Evolutionary conservation across 2,329 filamentous ascomycete genomes (phyloP).

Genomic region (Echinosphaeria canescens): DNA sequence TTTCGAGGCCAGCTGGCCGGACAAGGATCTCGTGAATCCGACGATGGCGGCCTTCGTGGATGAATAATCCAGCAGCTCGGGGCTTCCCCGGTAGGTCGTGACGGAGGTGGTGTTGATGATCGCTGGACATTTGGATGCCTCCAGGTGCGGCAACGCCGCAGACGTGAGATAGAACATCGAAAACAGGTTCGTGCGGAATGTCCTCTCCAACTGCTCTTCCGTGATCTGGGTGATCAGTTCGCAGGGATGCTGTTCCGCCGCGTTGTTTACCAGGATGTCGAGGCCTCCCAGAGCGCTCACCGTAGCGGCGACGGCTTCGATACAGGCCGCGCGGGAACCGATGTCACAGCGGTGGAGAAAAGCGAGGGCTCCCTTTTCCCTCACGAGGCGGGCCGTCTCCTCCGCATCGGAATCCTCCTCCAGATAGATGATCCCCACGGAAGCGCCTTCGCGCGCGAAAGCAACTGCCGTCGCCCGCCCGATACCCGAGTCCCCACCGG

Average conservation of each 20-base stretch:
- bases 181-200: conserved; percentile 71
- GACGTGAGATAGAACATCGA: conserved; percentile 65
- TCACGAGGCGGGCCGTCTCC: conserved; percentile 49
- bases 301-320: conserved; percentile 35
- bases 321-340: conserved; percentile 40
- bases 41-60: conserved; percentile 61
- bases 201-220: conserved; percentile 61
- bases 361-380: conserved; percentile 43
- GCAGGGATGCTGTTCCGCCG: conserved; percentile 54
- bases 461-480: conserved; percentile 55
- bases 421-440: conserved; percentile 51
- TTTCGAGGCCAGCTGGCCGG: conserved; percentile 49
- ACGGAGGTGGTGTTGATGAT: conserved; percentile 80
- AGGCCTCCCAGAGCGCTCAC: conserved; percentile 47
- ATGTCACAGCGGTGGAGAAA: conserved; percentile 43
- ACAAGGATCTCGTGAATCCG: conserved; percentile 56
- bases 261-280: conserved; percentile 58
- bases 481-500: conserved; percentile 63
- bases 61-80: conserved; percentile 66
- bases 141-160: conserved; percentile 55
- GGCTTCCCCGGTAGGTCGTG: conserved; percentile 64
- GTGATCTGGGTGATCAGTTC: conserved; percentile 48
- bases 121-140: conserved; percentile 46
- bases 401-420: conserved; percentile 59
- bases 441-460: conserved; percentile 64